Base-by-base conservation (phyloP, 2,329 filamentous ascomycete species). In the Verticillium nubilum region DNA sequence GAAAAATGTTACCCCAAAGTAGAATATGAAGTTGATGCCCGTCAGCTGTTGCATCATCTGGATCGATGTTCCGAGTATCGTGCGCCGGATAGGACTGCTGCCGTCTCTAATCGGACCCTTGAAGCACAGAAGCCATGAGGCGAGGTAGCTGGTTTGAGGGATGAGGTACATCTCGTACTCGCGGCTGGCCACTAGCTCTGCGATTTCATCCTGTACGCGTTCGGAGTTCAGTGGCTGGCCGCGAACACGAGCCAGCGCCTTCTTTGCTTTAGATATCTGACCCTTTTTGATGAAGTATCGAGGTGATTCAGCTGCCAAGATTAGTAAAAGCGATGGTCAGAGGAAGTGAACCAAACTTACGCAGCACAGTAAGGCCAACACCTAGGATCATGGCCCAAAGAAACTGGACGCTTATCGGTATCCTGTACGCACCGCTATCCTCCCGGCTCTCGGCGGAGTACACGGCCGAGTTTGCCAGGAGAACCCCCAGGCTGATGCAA, bases 111-210 rank as follows among this genome's bases (percentile, higher is more conserved):
- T 77, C 54, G 83, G 80, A 59, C 86, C 79, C 60, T 69, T 84
- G 67, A 86, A 80, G 73, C 79, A 81, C 23, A 77, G 78, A 35
- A 77, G 71, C 89, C 89, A 92, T 66, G 80, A 83, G 57, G 74
- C 75, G 62, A 86, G 68, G 72, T 85, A 87, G 64, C 78, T 50
- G 19, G 42, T 78, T 67, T 83, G 74, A 19, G 86, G 85, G 62
- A 88, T 84, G 56, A 84, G 71, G 42, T 79, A 69, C 68, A 84
- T 74, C 74, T 92, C 89, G 68, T 89, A 89, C 67, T 86, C 86
- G 70, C 89, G 80, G 75, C 91, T 91, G 73, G 88, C 88, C 26
- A 90, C 79, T 62, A 92, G 88, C 72, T 92, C 89, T 35, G 86
- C 83, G 13, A 92, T 78, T 72, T 92, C 89, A 59, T 85, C 77